phyloP scores from a whole-genome alignment of 805 yeast species.

The Debaryomyces prosopidis region DNA sequence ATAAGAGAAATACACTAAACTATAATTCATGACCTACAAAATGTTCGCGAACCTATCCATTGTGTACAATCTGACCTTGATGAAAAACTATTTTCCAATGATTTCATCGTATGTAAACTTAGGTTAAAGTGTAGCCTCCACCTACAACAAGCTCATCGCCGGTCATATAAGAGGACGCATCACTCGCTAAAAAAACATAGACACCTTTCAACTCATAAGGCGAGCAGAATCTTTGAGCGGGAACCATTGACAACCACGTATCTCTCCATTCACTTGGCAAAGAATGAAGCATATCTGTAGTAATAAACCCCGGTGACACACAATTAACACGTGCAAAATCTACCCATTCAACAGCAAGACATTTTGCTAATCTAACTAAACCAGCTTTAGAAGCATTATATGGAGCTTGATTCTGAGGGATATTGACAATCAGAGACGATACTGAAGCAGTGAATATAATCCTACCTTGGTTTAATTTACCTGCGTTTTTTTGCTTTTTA shows the following conservation, averaged over 20 bases:
- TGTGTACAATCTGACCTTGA: no score
- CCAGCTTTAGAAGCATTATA: slow-evolving; percentile 47
- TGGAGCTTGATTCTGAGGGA: slow-evolving; percentile 41
- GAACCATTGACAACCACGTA: slow-evolving; percentile 37
- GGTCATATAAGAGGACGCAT: slow-evolving; percentile 30
- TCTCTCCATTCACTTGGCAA: slow-evolving; percentile 34
- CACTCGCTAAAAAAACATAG: slow-evolving; percentile 36
- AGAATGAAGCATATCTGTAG: slow-evolving; percentile 41
- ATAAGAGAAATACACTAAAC: no score
- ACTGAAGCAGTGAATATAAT: slow-evolving; percentile 8
- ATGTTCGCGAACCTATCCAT: no score
- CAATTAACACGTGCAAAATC: slow-evolving; percentile 38
- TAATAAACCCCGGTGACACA: slow-evolving; percentile 42
- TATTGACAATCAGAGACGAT: slow-evolving; percentile 37
- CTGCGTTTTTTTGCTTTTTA: slow-evolving; percentile 43
- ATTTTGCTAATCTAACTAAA: slow-evolving; percentile 38
- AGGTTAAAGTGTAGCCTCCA: slow-evolving; percentile 28
- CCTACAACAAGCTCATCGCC: slow-evolving; percentile 43
- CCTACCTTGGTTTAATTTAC: slow-evolving; percentile 14
- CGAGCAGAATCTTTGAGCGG: slow-evolving; percentile 34
- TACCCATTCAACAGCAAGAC: slow-evolving; percentile 40
- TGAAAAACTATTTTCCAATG: no score
- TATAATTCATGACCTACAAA: no score
- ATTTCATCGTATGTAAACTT: no score
- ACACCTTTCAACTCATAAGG: slow-evolving; percentile 39